Base-by-base conservation (phyloP, 2,329 filamentous ascomycete species). In the Cytospora piceicola region DNA sequence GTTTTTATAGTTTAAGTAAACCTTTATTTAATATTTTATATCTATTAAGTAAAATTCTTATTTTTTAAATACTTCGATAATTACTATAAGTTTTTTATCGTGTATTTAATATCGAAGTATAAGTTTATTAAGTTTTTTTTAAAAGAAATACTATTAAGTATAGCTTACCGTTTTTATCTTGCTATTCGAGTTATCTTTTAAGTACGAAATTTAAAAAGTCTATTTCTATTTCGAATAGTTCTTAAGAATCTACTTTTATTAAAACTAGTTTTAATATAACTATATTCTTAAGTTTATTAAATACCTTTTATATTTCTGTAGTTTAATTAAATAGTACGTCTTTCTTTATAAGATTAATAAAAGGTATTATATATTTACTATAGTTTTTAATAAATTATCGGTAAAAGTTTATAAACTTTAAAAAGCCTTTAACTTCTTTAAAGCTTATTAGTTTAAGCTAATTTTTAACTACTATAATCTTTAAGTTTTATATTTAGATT, bases 341-440 rank as follows among this genome's bases (percentile, higher is more conserved):
- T 58, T 42, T 20, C 6, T 58, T 58, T 4, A 29, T 58, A 58
- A 58, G 2, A 12, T 58, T 36, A 29, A 29, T 58, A 17, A 58
- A 34, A 2, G 5, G 22, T 24, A 11, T 55, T 24, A 29, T 9
- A 32, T 42, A 12, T 46, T 15, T n/a, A 39, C 17, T 46, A 32
- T 61, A 61, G 2, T 46, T 55, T 27, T 39, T 61, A 55, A 54
- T 61, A 55, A 54, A 61, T 30, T 53, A 54, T 24, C 30, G 14
- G 22, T 61, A 61, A 14, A 61, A 61, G 20, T 60, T 61, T 42
- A 53, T 53, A 61, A 39, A 61, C 55, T 24, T 51, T 36, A 54
- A 30, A 17, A 54, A 54, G 27, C 14, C 9, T 57, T 27, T 2
- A 17, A 57, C 14, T 39, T 56, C 9, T 24, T 39, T 57, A 27